Evolutionary conservation across 169 alveolate species (phyloP).

Genomic region (Perkinsus marinus): DNA sequence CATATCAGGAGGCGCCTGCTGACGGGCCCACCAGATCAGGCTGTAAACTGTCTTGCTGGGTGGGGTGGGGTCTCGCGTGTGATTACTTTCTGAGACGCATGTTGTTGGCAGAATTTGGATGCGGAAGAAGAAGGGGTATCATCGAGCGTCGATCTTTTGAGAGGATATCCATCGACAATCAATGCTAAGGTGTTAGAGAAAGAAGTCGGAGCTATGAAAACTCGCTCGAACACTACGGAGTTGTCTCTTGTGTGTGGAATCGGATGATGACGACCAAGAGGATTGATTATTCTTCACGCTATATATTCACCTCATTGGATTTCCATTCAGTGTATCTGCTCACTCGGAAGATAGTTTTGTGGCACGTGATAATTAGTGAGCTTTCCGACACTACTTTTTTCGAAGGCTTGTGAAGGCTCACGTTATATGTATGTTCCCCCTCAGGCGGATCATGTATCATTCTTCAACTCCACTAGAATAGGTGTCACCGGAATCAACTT

Average conservation of each 20-base stretch:
- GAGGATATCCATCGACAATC: background rate
- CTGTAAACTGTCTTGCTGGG: background rate
- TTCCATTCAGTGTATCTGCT: no score
- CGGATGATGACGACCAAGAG: no score
- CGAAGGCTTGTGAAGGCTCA: no score
- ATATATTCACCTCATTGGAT: no score
- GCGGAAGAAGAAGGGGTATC: background rate
- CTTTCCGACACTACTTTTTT: no score
- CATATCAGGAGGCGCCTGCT: background rate
- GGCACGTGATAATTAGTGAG: no score
- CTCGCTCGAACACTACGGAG: no score
- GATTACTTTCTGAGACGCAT: background rate
- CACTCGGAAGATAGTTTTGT: no score
- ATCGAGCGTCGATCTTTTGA: background rate
- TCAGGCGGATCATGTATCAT: background rate
- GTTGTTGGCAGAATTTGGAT: background rate
- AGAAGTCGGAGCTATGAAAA: no score
- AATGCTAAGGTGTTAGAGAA: background rate
- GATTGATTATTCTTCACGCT: no score
- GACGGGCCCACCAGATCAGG: background rate
- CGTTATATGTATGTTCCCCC: no score
- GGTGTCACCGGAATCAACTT: background rate
- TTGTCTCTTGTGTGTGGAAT: no score
- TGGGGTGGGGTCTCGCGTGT: background rate
- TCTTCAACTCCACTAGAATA: background rate